These are phyloP conservation scores for Exophiala dermatitidis DNA, from an alignment of 2,329 filamentous ascomycete species.

Conservation along the genomic window DNA sequence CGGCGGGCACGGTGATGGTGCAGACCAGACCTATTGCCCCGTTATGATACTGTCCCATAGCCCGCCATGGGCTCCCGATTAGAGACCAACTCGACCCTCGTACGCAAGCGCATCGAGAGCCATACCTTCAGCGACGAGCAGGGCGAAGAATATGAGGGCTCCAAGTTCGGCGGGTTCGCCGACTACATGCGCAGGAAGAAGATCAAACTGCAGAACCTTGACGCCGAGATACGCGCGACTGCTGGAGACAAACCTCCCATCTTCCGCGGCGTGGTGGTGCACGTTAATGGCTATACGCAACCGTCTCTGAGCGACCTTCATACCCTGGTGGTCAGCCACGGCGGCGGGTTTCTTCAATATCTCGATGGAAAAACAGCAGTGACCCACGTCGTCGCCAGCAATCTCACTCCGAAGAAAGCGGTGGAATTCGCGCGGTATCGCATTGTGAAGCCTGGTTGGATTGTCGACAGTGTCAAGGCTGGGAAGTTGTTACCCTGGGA, in stretches of 20 bases:
- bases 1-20: too few species aligned
- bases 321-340: constrained; percentile 78
- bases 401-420: constrained; percentile 83
- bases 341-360: constrained; percentile 92
- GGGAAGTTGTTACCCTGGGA: constrained; percentile 80
- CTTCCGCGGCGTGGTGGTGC: constrained; percentile 82
- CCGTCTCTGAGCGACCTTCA: constrained; percentile 86
- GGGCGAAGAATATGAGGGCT: constrained; percentile 85
- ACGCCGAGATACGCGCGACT: constrained; percentile 67
- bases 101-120: constrained; percentile 57
- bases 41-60: constrained; percentile 20
- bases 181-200: constrained; percentile 96
- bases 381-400: constrained; percentile 91
- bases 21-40: not conserved
- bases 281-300: constrained; percentile 94
- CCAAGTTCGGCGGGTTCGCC: constrained; percentile 77
- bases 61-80: constrained; percentile 54
- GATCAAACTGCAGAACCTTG: constrained; percentile 91
- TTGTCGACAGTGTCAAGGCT: constrained; percentile 78
- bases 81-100: constrained; percentile 51
- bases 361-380: constrained; percentile 89
- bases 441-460: constrained; percentile 90
- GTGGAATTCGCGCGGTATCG: constrained; percentile 82
- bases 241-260: constrained; percentile 68
- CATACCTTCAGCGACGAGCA: constrained; percentile 72